A percentile compares a stretch with the other conserved stretches of the same genome.
Conservation (phyloP, 352 stramenopile species). For the Pythium sp. region DNA sequence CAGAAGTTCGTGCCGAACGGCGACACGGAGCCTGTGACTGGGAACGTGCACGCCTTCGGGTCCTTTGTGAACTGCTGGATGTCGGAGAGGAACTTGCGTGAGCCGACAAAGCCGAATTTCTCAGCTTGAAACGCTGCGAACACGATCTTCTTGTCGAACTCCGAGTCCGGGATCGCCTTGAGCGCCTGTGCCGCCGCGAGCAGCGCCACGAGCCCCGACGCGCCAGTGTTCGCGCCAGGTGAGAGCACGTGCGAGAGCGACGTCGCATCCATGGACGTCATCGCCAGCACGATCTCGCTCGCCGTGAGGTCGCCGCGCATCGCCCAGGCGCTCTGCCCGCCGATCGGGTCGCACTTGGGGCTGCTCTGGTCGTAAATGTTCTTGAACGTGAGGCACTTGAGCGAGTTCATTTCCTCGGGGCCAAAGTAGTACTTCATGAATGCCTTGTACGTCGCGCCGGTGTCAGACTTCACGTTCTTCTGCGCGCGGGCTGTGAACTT, state of each 20-base stretch:
- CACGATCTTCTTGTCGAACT: slow-evolving; percentile 71
- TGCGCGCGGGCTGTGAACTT: slow-evolving; percentile 52
- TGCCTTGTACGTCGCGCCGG: slow-evolving; percentile 61
- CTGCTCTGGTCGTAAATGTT: slow-evolving; percentile 67
- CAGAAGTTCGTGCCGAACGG: slow-evolving; percentile 64
- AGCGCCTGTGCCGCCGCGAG: slow-evolving; percentile 69
- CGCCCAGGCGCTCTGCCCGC: slow-evolving; percentile 70
- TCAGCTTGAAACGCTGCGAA: slow-evolving; percentile 83
- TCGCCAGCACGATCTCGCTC: slow-evolving; percentile 63
- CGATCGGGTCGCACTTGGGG: slow-evolving; percentile 77
- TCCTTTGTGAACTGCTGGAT: slow-evolving; percentile 50
- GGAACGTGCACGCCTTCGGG: slow-evolving; percentile 42
- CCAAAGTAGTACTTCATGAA: slow-evolving; percentile 88
- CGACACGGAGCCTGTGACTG: slow-evolving; percentile 45
- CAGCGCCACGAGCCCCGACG: slow-evolving; percentile 72
- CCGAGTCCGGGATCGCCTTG: slow-evolving; percentile 55
- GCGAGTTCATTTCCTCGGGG: slow-evolving; percentile 64
- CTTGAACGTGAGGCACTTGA: slow-evolving; percentile 67
- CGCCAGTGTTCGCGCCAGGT: slow-evolving; percentile 70
- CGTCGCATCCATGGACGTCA: slow-evolving; percentile 77
- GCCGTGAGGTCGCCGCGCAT: slow-evolving; percentile 51
- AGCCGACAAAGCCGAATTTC: slow-evolving; percentile 82
- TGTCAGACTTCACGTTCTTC: slow-evolving; percentile 45
- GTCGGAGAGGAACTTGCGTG: slow-evolving; percentile 71
- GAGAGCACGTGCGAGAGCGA: slow-evolving; percentile 67